Base-by-base conservation (phyloP, 352 stramenopile genomes). In the Phytophthora tentaculata region DNA sequence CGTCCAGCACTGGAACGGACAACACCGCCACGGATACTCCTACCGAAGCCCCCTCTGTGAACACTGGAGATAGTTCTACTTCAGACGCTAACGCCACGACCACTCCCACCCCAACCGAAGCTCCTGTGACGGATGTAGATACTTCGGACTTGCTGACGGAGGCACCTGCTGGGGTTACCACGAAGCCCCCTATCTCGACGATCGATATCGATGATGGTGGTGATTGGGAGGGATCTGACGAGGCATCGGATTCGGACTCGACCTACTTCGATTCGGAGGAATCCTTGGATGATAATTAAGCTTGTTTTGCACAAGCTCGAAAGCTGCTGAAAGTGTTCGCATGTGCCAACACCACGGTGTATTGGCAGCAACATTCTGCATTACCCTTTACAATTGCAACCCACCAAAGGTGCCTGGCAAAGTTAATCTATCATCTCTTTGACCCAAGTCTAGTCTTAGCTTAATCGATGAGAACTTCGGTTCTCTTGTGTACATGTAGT, bases 171-270 rank as follows among this genome's bases (percentile, higher is more conserved):
- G 28, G 13, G 9, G 14, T 26, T 28, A 28, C 28, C 24, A 62
- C 41, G 13, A 55, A 51, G 9, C 28, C 41, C 16, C 56, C 35
- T 7, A 4, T 41, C 7, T 28, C 60, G 28, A 43, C 39, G 12
- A 55, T 52, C n/a, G 52, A 55, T 37, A 43, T 43, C 35, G 39
- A 23, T 6, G 19, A 48, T 17, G 45, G 62, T 10, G 59, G 59
- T 24, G 35, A 49, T 14, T 69, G 58, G 58, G 65, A 73, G 4
- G 65, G 65, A 17, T 69, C 65, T n/a, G 65, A 69, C 39, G 49
- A 43, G 32, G 20, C 28, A 13, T 49, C 32, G 5, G 43, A 69
- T 35, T 72, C 64, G 19, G 50, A 68, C 29, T 73, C 65, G 4
- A 64, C 26, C 20, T 61, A 73, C 59, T 48, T 48, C 19, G 56